Evolutionary conservation across 768 basidiomycete species (phyloP).

Genomic region (Podaxis mareebaensis): DNA sequence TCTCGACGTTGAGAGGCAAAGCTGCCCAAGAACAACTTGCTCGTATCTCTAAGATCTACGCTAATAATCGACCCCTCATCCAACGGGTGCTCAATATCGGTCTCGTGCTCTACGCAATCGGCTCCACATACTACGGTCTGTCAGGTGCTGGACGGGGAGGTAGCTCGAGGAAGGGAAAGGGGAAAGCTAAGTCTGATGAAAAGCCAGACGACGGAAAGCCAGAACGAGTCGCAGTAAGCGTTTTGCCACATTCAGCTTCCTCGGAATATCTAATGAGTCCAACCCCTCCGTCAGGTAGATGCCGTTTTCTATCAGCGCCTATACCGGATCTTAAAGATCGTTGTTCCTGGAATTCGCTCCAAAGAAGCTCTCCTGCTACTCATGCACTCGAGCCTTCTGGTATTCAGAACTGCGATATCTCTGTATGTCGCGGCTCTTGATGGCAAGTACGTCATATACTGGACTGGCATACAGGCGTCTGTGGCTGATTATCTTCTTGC

Average conservation of each 20-base stretch:
- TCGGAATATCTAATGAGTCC: not conserved
- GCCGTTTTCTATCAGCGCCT: conserved; percentile 87
- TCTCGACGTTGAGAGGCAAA: conserved; percentile 34
- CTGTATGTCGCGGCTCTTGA: conserved; percentile 94
- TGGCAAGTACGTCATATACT: conserved; percentile 62
- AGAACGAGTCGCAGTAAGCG: conserved; percentile 67
- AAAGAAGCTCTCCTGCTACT: conserved; percentile 86
- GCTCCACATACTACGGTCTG: conserved; percentile 60
- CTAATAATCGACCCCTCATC: conserved; percentile 63
- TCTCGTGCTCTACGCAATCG: conserved; percentile 73
- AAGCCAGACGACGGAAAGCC: conserved; percentile 34
- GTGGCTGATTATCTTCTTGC: conserved; percentile 10
- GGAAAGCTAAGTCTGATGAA: conserved; percentile 26
- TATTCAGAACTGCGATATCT: conserved; percentile 89
- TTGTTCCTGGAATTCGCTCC: conserved; percentile 82
- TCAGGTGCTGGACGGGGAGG: conserved; percentile 37
- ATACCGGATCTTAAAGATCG: conserved; percentile 74
- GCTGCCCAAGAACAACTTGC: conserved; percentile 39
- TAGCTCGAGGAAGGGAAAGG: conserved; percentile 36
- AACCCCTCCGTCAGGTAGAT: conserved; percentile 62
- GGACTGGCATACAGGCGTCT: not conserved
- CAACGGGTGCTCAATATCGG: conserved; percentile 69
- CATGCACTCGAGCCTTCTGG: conserved; percentile 86
- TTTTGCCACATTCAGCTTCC: not conserved
- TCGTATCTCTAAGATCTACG: conserved; percentile 53